phyloP scores from a whole-genome alignment of 257 asterid genomes.

The Osmanthus fragrans region DNA sequence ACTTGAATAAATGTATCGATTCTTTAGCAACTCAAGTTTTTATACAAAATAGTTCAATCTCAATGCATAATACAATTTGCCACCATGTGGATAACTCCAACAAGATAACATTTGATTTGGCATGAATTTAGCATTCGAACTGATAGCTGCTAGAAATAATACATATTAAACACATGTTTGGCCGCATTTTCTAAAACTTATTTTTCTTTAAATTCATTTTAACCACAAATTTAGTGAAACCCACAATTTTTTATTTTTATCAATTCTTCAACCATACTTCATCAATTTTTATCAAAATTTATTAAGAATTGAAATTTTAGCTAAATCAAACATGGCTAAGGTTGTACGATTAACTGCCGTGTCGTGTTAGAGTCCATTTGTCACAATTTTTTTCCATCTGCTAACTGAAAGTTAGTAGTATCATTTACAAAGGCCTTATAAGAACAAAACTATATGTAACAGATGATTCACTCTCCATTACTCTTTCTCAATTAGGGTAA shows the following conservation, averaged over 20 bases:
- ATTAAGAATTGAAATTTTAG: no score
- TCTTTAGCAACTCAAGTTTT: no score
- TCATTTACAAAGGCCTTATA: neutral
- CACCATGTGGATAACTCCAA: neutral
- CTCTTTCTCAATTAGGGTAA: neutral
- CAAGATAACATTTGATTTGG: neutral
- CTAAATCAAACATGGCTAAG: neutral
- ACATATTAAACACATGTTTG: neutral
- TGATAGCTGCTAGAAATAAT: neutral
- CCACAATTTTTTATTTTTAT: no score
- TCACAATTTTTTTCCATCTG: slow-evolving; percentile 25
- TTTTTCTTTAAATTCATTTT: no score
- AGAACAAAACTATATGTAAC: neutral
- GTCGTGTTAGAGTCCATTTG: neutral
- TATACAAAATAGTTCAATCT: no score
- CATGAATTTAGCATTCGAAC: neutral
- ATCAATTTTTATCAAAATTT: no score
- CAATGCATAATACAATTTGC: no score
- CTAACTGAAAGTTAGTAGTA: slow-evolving; percentile 19
- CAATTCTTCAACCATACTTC: no score
- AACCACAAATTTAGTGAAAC: no score
- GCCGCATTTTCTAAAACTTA: no score
- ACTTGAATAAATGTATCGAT: no score
- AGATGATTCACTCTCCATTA: neutral
- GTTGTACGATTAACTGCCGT: neutral